Conservation (phyloP, 78 protist genomes). For the Emiliania huxleyi region DNA sequence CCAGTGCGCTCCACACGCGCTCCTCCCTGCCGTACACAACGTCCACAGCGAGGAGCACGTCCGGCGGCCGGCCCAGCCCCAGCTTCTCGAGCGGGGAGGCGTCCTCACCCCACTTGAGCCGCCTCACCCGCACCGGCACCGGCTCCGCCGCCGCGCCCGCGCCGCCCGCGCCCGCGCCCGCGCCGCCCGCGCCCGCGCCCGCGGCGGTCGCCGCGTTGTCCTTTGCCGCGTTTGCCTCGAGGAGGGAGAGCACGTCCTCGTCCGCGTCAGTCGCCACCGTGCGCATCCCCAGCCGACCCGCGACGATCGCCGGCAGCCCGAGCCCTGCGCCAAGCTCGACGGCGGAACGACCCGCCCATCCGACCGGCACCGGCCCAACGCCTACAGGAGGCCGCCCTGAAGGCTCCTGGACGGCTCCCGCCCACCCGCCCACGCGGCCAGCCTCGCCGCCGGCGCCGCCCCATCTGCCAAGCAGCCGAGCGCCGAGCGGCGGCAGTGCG, state of each 20-base stretch:
- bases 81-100: background rate
- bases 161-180: no score
- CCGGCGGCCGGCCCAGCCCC: background rate
- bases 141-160: no score
- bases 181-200: background rate
- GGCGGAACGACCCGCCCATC: background rate
- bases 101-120: background rate
- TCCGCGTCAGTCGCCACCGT: constrained; percentile 5
- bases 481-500: background rate
- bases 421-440: no score
- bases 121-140: no score
- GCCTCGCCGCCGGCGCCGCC: background rate
- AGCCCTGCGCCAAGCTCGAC: background rate
- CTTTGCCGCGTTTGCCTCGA: background rate
- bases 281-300: background rate
- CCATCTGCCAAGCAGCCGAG: background rate
- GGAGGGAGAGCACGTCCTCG: background rate
- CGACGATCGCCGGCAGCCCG: constrained; percentile 2
- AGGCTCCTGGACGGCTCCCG: background rate
- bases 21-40: background rate
- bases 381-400: background rate
- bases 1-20: background rate
- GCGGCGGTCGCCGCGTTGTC: background rate
- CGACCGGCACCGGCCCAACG: background rate
- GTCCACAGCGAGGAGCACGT: background rate